phyloP scores from a whole-genome alignment of 2,329 filamentous ascomycete species.

The Trichoderma breve region DNA sequence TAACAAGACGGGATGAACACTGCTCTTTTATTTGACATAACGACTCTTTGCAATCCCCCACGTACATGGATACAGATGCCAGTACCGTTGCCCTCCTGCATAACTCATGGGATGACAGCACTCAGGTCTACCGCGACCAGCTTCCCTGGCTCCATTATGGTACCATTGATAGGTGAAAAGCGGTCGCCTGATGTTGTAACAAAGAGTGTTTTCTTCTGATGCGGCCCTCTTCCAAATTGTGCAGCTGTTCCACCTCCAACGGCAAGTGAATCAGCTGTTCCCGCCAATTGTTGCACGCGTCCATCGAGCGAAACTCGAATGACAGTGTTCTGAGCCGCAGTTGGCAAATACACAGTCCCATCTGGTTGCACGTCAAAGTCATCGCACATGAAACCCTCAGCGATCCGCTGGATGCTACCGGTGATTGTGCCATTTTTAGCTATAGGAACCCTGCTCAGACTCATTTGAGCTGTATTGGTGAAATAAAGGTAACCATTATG shows the following conservation, averaged over 20 bases:
- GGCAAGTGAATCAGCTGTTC: background rate
- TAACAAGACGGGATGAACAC: background rate
- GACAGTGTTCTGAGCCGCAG: background rate
- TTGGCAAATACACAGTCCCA: background rate
- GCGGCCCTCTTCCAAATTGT: background rate
- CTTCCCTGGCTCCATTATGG: background rate
- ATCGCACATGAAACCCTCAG: background rate
- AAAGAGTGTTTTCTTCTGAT: background rate
- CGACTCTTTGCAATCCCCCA: background rate
- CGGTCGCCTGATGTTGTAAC: background rate
- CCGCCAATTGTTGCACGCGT: background rate
- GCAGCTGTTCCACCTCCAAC: background rate
- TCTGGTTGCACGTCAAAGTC: background rate
- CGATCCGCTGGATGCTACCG: background rate
- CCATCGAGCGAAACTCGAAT: background rate
- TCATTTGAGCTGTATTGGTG: background rate
- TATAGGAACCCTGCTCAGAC: background rate
- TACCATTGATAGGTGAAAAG: background rate
- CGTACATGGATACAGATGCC: background rate
- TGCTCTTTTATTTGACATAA: background rate
- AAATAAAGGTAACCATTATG: background rate
- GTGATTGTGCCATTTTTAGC: background rate
- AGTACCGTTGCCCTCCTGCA: background rate
- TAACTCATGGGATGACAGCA: background rate
- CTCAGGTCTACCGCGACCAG: background rate